Percentiles rank a stretch among this genome's conserved stretches.
Conservation (phyloP, 176 grass and related monocot species). For the Juncus inflexus region DNA sequence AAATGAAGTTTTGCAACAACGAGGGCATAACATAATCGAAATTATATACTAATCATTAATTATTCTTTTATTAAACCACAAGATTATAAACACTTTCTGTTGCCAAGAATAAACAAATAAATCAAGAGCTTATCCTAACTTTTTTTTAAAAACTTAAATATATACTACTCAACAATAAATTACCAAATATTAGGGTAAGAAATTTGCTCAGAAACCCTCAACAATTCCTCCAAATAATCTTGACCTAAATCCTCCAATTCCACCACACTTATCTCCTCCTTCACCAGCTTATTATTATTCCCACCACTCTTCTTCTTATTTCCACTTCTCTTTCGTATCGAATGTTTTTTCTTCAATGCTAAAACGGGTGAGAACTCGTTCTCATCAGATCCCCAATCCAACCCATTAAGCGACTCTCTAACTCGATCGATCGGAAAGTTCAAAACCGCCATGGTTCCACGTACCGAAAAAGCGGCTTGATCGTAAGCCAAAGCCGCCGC, state of each 20-base stretch:
- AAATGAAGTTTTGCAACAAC: too few relatives aligned
- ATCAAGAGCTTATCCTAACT: too few relatives aligned
- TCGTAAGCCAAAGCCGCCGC: conserved; percentile 78
- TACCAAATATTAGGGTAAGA: not conserved
- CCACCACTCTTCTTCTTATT: conserved; percentile 34
- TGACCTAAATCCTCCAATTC: conserved; percentile 72
- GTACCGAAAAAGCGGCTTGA: conserved; percentile 77
- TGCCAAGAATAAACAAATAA: too few relatives aligned
- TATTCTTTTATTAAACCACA: too few relatives aligned
- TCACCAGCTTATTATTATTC: not conserved
- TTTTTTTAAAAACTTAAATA: too few relatives aligned
- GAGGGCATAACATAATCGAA: too few relatives aligned
- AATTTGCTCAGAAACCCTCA: conserved; percentile 45
- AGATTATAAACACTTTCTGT: too few relatives aligned
- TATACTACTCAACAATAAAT: not conserved
- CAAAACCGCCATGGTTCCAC: conserved; percentile 60
- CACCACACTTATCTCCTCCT: conserved; percentile 28
- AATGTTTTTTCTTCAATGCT: conserved; percentile 65
- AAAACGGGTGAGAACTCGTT: conserved; percentile 40
- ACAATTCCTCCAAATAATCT: conserved; percentile 71
- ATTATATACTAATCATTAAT: too few relatives aligned
- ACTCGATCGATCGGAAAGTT: conserved; percentile 69
- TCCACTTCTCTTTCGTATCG: conserved; percentile 36
- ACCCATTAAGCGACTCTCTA: conserved; percentile 59
- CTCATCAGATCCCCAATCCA: conserved; percentile 28